Conservation (phyloP, 139 green algal genomes). For the Ettlia oleoabundans region DNA sequence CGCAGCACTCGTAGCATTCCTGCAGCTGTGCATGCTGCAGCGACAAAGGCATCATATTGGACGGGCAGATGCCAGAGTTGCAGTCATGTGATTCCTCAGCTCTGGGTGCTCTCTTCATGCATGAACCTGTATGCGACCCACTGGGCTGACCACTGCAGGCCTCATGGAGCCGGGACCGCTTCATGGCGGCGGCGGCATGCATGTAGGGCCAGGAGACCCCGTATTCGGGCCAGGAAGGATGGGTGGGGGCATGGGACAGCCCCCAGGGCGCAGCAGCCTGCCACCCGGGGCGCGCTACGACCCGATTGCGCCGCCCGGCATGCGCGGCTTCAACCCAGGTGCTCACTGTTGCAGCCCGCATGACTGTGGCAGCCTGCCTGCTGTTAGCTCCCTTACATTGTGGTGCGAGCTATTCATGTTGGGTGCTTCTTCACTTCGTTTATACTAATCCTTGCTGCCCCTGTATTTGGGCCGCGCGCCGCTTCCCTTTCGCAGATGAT, state of each 20-base stretch:
- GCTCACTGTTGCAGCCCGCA: too few species aligned
- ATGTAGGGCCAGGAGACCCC: conserved; percentile 55
- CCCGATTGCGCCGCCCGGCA: conserved; percentile 58
- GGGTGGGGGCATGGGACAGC: background rate
- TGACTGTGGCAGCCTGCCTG: too few species aligned
- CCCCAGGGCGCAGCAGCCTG: background rate
- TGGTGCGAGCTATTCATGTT: background rate
- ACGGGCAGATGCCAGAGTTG: too few species aligned
- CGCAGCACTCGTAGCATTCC: background rate
- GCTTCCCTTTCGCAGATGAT: conserved; percentile 5
- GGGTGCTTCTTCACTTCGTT: too few species aligned
- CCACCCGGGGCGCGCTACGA: conserved; percentile 53
- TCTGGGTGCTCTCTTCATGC: too few species aligned
- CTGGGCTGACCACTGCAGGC: too few species aligned
- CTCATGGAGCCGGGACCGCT: conserved; percentile 20
- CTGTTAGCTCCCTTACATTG: background rate
- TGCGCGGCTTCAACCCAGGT: conserved; percentile 48
- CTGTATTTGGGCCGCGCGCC: too few species aligned
- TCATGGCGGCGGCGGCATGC: conserved; percentile 52
- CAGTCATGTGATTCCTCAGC: too few species aligned
- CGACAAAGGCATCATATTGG: background rate
- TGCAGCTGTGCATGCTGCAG: background rate
- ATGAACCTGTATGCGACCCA: too few species aligned
- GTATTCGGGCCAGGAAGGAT: conserved; percentile 47
- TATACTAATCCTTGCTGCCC: too few species aligned